Base-by-base conservation (phyloP, 495 filamentous ascomycete genomes). In the Hypoxylon subgilvum region DNA sequence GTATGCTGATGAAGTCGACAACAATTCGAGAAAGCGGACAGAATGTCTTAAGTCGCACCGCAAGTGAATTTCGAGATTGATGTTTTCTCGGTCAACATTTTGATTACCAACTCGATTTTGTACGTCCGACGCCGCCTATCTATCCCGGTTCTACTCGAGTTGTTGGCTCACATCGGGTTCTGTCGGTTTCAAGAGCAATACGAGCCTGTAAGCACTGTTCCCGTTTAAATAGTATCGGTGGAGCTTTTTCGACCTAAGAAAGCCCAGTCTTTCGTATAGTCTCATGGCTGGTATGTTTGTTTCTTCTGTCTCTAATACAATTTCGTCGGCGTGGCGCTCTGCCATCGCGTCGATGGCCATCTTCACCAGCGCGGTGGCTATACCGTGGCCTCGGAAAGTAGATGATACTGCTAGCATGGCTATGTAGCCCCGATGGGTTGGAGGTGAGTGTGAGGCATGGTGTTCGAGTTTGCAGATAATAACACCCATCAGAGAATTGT, bases 151-250 rank as follows among this genome's bases (percentile, higher is more conserved):
- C 69, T 47, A 74, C 51, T 50, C 48, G 25, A 31, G 34, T 14
- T 61, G 28, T 10, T 50, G 43, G 6, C 55, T 57, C 4, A 45
- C 39, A 40, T 76, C 75, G 6, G 63, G 54, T 8, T 74, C 73
- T n/a, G 69, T 46, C 3, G 68, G 43, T 72, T 88, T 96, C 45
- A 98, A 74, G 50, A 92, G 88, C 36, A 99, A 73, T 16, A 97
- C 82, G 9, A 99, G 75, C 30, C 95, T 79, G 72, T 92, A 97
- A 1, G 95, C 95, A 35, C 91, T 94, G 71, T 92, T 97, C 7
- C 95, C 95, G 67, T 97, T 97, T 38, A 99, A 72, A 65, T 99
- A 99, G 68, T 99, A 99, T 36, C 95, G 83, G 69, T 97, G 92
- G 32, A 99, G 77, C 39, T 89, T 87, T 74, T 99, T 99, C 55